Percentiles rank a stretch among this genome's conserved stretches.
phyloP scores from a whole-genome alignment of 2,329 filamentous ascomycete species.

The Cytospora schulzeri region DNA sequence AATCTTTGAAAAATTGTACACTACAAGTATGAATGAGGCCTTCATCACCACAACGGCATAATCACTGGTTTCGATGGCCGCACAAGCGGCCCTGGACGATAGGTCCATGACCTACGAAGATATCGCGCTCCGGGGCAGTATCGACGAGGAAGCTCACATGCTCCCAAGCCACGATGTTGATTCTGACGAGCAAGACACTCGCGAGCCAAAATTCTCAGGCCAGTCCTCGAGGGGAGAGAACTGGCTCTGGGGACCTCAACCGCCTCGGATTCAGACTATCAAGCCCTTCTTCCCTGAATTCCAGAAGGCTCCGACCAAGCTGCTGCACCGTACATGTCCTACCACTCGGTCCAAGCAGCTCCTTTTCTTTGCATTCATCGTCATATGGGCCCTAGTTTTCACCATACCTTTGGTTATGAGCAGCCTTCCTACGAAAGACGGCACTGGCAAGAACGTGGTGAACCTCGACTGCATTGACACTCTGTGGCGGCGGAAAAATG shows the following conservation, averaged over 20 bases:
- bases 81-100: background rate
- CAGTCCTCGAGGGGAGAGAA: background rate
- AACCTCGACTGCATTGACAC: conserved; percentile 55
- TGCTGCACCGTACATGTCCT: background rate
- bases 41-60: background rate
- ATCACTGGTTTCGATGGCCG: background rate
- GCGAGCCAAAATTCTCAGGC: background rate
- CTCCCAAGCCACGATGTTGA: background rate
- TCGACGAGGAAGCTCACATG: background rate
- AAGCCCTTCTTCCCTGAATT: background rate
- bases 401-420: background rate
- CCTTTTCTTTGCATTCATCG: background rate
- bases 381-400: background rate
- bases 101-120: background rate
- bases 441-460: conserved; percentile 7
- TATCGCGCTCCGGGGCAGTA: background rate
- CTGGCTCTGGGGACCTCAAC: background rate
- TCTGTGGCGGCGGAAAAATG: conserved; percentile 58
- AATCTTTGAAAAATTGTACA: background rate
- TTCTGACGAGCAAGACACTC: background rate
- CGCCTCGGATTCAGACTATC: background rate
- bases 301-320: background rate
- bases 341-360: background rate
- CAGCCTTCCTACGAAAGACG: conserved; percentile 2
- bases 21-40: background rate